Percentiles rank a stretch among this genome's conserved stretches.
These are phyloP conservation scores for Phytopythium cucurbitacearum DNA, from an alignment of 352 stramenopile genomes.

Conservation along the genomic window DNA sequence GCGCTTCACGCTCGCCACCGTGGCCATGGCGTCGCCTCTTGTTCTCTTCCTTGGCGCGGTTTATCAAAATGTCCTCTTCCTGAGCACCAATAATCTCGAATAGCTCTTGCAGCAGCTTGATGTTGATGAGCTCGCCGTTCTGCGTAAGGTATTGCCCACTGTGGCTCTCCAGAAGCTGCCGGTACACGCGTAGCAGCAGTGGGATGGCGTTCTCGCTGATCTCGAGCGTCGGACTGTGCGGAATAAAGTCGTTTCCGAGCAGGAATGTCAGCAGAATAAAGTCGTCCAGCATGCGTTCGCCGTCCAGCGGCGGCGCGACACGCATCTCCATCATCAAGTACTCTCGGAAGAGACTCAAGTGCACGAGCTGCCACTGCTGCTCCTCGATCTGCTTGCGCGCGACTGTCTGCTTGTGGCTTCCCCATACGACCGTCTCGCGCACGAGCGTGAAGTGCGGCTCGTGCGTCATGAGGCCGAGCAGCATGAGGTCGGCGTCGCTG, in stretches of 20 bases:
- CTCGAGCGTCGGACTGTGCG: slow-evolving; percentile 97
- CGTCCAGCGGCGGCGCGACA: slow-evolving; percentile 43
- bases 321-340: slow-evolving; percentile 98
- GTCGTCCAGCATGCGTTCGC: slow-evolving; percentile 98
- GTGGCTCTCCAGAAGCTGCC: slow-evolving; percentile 81
- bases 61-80: slow-evolving; percentile 93
- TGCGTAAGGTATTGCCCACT: slow-evolving; percentile 92
- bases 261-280: slow-evolving; percentile 99
- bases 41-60: slow-evolving; percentile 56
- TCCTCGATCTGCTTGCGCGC: slow-evolving; percentile 91
- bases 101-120: slow-evolving; percentile 90
- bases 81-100: slow-evolving; percentile 90
- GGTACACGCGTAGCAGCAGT: slow-evolving; percentile 90
- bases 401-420: slow-evolving; percentile 45
- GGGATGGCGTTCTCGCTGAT: slow-evolving; percentile 98
- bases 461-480: slow-evolving; percentile 97
- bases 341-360: slow-evolving; percentile 95
- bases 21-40: slow-evolving; percentile 28
- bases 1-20: slow-evolving; percentile 16
- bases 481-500: slow-evolving; percentile 99
- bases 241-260: slow-evolving; percentile 99
- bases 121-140: slow-evolving; percentile 87
- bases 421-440: slow-evolving; percentile 97
- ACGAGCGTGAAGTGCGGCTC: slow-evolving; percentile 98
- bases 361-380: slow-evolving; percentile 96